These are phyloP conservation scores for Fusarium compactum DNA, from an alignment of 2,329 filamentous ascomycete genomes.

Conservation along the genomic window DNA sequence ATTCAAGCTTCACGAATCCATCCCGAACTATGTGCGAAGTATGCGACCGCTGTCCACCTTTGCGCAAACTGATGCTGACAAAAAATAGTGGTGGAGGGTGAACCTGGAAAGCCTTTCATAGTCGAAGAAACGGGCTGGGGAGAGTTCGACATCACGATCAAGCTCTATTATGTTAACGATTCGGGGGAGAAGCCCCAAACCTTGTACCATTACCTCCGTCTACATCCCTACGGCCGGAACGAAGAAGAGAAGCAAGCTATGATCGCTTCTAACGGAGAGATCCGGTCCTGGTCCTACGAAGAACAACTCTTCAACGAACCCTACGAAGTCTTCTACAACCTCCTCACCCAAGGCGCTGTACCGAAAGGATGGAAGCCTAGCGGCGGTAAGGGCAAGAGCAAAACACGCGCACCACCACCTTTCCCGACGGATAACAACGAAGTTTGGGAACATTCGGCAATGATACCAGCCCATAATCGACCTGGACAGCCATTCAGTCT, in stretches of 20 bases:
- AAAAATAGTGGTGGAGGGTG: slow-evolving; percentile 74
- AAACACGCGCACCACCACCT: slow-evolving; percentile 56
- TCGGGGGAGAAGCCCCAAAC: slow-evolving; percentile 94
- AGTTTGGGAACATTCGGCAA: slow-evolving; percentile 75
- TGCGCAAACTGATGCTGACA: slow-evolving; percentile 32
- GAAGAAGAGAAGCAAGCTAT: slow-evolving; percentile 76
- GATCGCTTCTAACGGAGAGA: slow-evolving; percentile 69
- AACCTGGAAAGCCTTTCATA: slow-evolving; percentile 77
- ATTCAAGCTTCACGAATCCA: slow-evolving; percentile 98
- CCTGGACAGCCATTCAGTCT: slow-evolving; percentile 79
- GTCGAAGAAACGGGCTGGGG: slow-evolving; percentile 97
- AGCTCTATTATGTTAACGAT: slow-evolving; percentile 91
- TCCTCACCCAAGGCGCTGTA: slow-evolving; percentile 79
- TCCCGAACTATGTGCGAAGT: slow-evolving; percentile 89
- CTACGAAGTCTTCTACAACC: slow-evolving; percentile 89
- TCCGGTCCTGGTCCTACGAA: slow-evolving; percentile 87
- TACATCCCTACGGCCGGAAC: slow-evolving; percentile 89
- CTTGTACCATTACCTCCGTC: slow-evolving; percentile 90
- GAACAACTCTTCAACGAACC: slow-evolving; percentile 98
- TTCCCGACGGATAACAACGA: slow-evolving; percentile 59
- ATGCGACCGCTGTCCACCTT: slow-evolving; percentile 46
- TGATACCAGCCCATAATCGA: slow-evolving; percentile 76
- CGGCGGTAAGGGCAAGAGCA: slow-evolving; percentile 67
- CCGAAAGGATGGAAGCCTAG: slow-evolving; percentile 59
- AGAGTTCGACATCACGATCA: slow-evolving; percentile 96